phyloP scores from a whole-genome alignment of 371 early-diverging fungal species.

The Rhizopus sp. region DNA sequence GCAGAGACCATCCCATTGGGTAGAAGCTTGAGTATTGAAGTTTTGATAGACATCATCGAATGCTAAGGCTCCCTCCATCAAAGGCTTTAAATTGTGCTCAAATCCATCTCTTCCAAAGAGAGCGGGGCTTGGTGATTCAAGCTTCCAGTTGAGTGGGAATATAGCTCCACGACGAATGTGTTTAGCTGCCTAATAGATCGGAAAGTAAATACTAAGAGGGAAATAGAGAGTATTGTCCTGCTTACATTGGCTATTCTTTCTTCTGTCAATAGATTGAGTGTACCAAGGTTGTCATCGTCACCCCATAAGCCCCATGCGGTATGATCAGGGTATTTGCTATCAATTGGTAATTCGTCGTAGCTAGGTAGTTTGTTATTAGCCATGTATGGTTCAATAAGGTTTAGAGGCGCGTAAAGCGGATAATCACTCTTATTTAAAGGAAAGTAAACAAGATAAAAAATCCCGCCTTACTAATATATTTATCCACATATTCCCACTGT shows the following conservation, averaged over 20 bases:
- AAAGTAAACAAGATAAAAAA: too few relatives aligned
- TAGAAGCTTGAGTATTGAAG: constrained; percentile 43
- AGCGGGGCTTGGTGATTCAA: constrained; percentile 32
- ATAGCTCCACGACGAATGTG: constrained; percentile 27
- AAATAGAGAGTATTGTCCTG: neutral
- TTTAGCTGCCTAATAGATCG: constrained; percentile 24
- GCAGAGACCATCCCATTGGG: constrained; percentile 51
- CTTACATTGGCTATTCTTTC: constrained; percentile 35
- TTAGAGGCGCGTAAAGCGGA: too few relatives aligned
- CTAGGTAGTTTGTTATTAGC: constrained; percentile 14
- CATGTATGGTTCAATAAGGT: neutral
- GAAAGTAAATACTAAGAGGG: neutral
- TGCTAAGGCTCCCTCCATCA: constrained; percentile 12
- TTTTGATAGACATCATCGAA: constrained; percentile 44
- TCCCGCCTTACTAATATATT: too few relatives aligned
- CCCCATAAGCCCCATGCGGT: constrained; percentile 53
- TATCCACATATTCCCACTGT: too few relatives aligned
- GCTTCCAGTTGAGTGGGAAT: constrained; percentile 43
- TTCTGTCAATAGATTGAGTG: constrained; percentile 40
- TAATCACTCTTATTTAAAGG: too few relatives aligned
- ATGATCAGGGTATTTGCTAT: constrained; percentile 20
- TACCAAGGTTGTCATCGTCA: constrained; percentile 46
- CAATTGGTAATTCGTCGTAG: constrained; percentile 26
- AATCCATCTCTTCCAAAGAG: constrained; percentile 32
- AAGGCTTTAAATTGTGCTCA: constrained; percentile 22